Evolutionary conservation across 1,284 basidiomycete genomes (phyloP), one percentile per base, ranked within the genome.

Genomic region (Exobasidium rhododendri): DNA sequence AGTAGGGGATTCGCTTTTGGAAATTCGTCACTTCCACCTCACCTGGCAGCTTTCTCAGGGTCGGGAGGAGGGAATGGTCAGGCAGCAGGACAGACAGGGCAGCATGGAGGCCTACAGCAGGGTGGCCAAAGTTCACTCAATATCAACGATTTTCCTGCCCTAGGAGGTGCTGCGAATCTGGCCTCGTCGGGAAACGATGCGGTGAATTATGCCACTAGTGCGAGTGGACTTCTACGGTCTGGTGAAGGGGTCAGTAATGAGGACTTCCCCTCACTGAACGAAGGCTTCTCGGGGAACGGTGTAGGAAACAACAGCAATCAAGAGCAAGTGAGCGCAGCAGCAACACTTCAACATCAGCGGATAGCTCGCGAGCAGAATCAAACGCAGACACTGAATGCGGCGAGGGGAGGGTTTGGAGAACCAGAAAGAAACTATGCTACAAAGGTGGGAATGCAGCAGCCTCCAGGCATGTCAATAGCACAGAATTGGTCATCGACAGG

Each of bases 231-330:
- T 10, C 14, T 14, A 24, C 47, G 47, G 26, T 24, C n/a, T 26
- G 47, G 47, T 24, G 47, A 20, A 20, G 47, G 47, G 13, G n/a
- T 4, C 4, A 50, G 28, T 32, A 71, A 69, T 53, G 76, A 77
- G 56, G 76, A 78, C 61, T 78, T 77, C 40, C 75, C 75, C n/a
- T 73, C 76, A 13, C 58, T 78, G 44, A 52, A 35, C 17, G 32
- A 31, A n/a, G 46, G 30, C 5, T 46, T 24, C 14, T 29, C 22
- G 13, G 56, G 17, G 13, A 58, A 47, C 13, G 32, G 40, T n/a
- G 56, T 28, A 31, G 30, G 40, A 59, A 14, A 20, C 6, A 14
- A 26, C 13, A 29, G 49, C 11, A 64, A 64, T 54, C 57, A 55
- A 31, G 73, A 75, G 47, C 73, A 75, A 63, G 73, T 68, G 20